A percentile compares a stretch with the other conserved stretches of the same genome.
Evolutionary conservation across 1,284 basidiomycete genomes (phyloP).

Genomic region (Porogramme epimiltina): DNA sequence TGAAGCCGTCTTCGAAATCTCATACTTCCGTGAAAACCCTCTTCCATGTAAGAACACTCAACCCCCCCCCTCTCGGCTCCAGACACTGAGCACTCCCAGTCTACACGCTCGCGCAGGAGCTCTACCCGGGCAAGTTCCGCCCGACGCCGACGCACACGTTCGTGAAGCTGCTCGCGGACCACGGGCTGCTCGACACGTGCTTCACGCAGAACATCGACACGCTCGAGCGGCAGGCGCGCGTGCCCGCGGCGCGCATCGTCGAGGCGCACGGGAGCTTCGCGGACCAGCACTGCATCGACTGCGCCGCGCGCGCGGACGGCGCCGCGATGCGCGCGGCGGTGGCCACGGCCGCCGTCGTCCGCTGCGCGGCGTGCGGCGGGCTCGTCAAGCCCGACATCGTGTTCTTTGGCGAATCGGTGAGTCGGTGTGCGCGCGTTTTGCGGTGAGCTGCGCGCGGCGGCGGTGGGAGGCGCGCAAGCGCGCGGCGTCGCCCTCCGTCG

Average conservation of each 20-base stretch:
- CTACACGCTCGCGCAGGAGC: constrained; percentile 86
- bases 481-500: no score
- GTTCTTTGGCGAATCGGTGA: constrained; percentile 87
- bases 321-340: constrained; percentile 72
- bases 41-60: constrained; percentile 59
- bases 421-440: constrained; percentile 28
- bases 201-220: constrained; percentile 95
- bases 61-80: background rate
- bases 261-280: constrained; percentile 97
- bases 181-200: constrained; percentile 69
- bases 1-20: constrained; percentile 82
- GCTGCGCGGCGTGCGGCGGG: constrained; percentile 66
- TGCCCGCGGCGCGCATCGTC: constrained; percentile 75
- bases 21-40: constrained; percentile 73
- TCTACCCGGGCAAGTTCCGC: constrained; percentile 86
- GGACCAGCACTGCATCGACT: constrained; percentile 78
- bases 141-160: constrained; percentile 94
- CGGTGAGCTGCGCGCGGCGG: background rate
- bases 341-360: constrained; percentile 58
- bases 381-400: constrained; percentile 92
- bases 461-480: no score
- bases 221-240: constrained; percentile 84
- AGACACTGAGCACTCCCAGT: constrained; percentile 42
- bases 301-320: constrained; percentile 58
- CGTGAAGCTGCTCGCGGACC: constrained; percentile 73